Base-by-base conservation (phyloP, 768 basidiomycete genomes). In the Mycena latifolia region DNA sequence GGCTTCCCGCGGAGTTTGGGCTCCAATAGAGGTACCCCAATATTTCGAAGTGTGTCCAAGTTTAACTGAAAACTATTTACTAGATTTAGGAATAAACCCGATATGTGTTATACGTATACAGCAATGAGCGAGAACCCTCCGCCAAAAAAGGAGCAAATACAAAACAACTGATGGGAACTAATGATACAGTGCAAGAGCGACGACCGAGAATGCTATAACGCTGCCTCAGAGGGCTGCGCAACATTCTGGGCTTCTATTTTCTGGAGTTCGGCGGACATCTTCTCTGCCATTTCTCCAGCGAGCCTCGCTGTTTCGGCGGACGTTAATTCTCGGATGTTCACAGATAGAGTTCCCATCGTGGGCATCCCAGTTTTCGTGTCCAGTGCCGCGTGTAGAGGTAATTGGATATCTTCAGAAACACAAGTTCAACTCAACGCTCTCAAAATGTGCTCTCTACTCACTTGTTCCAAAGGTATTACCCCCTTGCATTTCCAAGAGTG, bases 401-500 rank as follows among this genome's bases (percentile, higher is more conserved):
- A 37, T 55, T 67, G 55, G 35, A 67, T 62, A 31, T 67, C 66
- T 67, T 22, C 18, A 57, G 35, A 15, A 33, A 15, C 11, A 18
- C 11, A 28, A 3, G 5, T 12, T 45, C 17, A 41, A 12, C 11
- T 51, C 4, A 27, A 8, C 53, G 22, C 8, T 29, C 8, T 7
- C 2, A 27, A 31, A 33, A 54, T 54, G 25, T 31, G 17, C 12
- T 51, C 15, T 14, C n/a, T 25, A 63, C 66, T 56, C 50, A 67
- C 66, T 67, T 17, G 66, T 67, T 15, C 46, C 41, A 37, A 67
- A 67, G 22, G 55, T 58, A 31, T 67, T 67, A 5, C 66, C 66
- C 2, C 66, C 66, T 29, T 67, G 66, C 66, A 67, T 62, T 29
- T 67, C 31, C 18, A 67, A 27, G n/a, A 67, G 66, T 11, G 61